Evolutionary conservation across 306 rosid genomes (phyloP).

Genomic region (Vigna angularis): DNA sequence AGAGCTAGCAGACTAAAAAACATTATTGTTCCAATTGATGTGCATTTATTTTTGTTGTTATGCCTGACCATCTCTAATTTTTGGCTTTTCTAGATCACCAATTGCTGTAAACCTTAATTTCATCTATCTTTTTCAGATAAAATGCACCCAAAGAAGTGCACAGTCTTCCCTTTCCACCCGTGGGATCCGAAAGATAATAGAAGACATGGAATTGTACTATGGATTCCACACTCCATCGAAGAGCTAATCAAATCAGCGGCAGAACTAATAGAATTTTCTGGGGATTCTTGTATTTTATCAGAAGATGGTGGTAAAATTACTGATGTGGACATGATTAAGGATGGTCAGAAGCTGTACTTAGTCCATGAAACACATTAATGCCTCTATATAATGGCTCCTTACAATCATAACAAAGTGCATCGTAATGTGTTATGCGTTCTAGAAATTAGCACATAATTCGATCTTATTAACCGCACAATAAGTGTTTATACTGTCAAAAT

Average conservation of each 20-base stretch:
- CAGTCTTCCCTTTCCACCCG: slow-evolving; percentile 87
- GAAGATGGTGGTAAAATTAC: slow-evolving; percentile 92
- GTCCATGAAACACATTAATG: slow-evolving; percentile 54
- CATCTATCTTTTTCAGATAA: slow-evolving; percentile 58
- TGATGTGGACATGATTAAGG: slow-evolving; percentile 71
- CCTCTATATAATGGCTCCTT: slow-evolving; percentile 25
- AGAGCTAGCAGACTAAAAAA: background rate
- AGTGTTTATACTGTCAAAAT: background rate
- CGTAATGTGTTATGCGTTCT: slow-evolving; percentile 13
- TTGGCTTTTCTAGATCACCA: background rate
- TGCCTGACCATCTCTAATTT: slow-evolving; percentile 11
- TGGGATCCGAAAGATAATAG: slow-evolving; percentile 75
- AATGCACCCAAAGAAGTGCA: slow-evolving; percentile 73
- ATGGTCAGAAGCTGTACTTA: slow-evolving; percentile 78
- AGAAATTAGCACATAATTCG: slow-evolving; percentile 17
- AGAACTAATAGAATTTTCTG: slow-evolving; percentile 56
- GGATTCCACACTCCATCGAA: slow-evolving; percentile 76
- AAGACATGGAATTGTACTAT: slow-evolving; percentile 75
- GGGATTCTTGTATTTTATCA: slow-evolving; percentile 61
- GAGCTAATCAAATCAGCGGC: slow-evolving; percentile 67
- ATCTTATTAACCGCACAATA: slow-evolving; percentile 1
- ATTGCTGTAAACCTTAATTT: slow-evolving; percentile 9
- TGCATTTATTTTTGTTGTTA: slow-evolving; percentile 15
- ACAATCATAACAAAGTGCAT: slow-evolving; percentile 5
- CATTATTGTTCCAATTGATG: slow-evolving; percentile 10